Evolutionary conservation across 495 filamentous ascomycete genomes (phyloP).

Genomic region (Daldinia caldariorum): DNA sequence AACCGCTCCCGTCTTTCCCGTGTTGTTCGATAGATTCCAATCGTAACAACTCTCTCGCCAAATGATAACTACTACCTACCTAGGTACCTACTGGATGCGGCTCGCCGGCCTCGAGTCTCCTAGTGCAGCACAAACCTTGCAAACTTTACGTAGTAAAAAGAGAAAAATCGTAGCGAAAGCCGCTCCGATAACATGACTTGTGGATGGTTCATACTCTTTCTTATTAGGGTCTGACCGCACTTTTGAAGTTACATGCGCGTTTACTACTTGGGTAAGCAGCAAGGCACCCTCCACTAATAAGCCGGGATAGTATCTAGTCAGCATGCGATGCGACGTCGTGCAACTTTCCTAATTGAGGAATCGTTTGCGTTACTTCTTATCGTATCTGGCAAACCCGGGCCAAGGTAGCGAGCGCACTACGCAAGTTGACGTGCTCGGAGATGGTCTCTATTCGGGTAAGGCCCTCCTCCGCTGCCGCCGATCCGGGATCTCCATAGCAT

Average conservation of each 20-base stretch:
- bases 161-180: no score
- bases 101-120: no score
- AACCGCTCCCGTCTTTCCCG: no score
- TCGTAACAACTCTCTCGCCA: no score
- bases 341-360: constrained; percentile 25
- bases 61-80: no score
- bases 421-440: constrained; percentile 20
- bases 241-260: constrained; percentile 2
- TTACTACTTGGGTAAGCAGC: background rate
- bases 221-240: constrained; percentile 10
- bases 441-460: background rate
- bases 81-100: no score
- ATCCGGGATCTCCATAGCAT: constrained; percentile 20
- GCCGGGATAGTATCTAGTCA: constrained; percentile 16
- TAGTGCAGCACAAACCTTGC: no score
- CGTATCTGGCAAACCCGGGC: constrained; percentile 8
- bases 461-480: constrained; percentile 16
- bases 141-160: no score
- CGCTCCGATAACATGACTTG: background rate
- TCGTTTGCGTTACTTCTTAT: constrained; percentile 22
- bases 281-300: constrained; percentile 26
- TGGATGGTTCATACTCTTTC: background rate
- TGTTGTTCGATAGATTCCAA: no score
- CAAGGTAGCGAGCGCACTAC: constrained; percentile 10
- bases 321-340: constrained; percentile 19